phyloP scores from a whole-genome alignment of 495 filamentous ascomycete species.

The Rostrohypoxylon terebratum region DNA sequence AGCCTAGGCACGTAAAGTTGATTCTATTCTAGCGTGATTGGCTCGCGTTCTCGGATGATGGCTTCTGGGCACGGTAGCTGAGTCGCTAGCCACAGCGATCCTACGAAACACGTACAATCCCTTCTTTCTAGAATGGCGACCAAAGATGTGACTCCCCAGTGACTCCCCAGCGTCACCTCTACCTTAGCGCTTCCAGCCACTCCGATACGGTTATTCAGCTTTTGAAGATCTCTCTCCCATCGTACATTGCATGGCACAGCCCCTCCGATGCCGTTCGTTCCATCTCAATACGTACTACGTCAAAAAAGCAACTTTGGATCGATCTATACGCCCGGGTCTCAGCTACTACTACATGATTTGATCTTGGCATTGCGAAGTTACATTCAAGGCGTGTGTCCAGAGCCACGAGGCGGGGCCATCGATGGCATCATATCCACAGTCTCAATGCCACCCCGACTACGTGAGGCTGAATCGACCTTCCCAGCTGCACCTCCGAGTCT shows the following conservation, averaged over 20 bases:
- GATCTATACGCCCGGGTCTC: constrained; percentile 16
- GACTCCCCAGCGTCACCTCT: not conserved
- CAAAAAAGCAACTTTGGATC: not conserved
- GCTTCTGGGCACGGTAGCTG: not conserved
- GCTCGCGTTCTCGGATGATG: constrained; percentile 3
- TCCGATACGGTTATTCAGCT: constrained; percentile 24
- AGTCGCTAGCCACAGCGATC: not conserved
- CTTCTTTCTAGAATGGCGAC: constrained; percentile 11
- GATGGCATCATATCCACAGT: constrained; percentile 6
- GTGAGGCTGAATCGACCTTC: constrained; percentile 3
- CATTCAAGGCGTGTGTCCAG: not conserved
- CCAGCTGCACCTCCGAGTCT: not conserved
- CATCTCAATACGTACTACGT: not conserved
- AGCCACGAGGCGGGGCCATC: constrained; percentile 7
- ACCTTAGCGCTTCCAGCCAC: constrained; percentile 21
- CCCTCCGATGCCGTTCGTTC: constrained; percentile 6
- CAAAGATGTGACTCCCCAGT: constrained; percentile 1
- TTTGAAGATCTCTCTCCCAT: constrained; percentile 26
- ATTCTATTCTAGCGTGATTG: constrained; percentile 26
- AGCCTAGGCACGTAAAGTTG: constrained; percentile 11
- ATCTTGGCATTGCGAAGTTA: constrained; percentile 11
- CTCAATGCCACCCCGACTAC: not conserved
- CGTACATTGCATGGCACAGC: constrained; percentile 11
- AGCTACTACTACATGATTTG: constrained; percentile 14
- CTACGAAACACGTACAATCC: not conserved